These are phyloP conservation scores for Mycena belliarum DNA, from an alignment of 768 basidiomycete genomes.

Conservation along the genomic window DNA sequence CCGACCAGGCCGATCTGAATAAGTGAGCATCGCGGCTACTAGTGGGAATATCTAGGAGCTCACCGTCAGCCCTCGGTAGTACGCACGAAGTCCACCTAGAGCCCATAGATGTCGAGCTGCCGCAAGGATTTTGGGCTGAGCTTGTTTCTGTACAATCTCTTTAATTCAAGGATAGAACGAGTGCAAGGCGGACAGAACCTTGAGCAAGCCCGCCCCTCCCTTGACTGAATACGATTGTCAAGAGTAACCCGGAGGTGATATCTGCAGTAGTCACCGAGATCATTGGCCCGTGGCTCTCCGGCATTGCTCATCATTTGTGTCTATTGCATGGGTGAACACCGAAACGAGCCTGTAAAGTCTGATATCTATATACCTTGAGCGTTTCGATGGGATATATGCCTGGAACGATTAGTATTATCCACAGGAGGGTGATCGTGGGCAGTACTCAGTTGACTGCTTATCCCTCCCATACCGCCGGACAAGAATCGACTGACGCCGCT, in stretches of 20 bases:
- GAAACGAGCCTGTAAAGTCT: constrained; percentile 1
- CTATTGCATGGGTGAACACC: constrained; percentile 34
- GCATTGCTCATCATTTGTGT: constrained; percentile 97
- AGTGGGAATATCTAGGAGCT: constrained; percentile 34
- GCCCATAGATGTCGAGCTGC: constrained; percentile 77
- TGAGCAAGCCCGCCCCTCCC: neutral
- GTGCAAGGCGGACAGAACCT: neutral
- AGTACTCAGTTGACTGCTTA: constrained; percentile 86
- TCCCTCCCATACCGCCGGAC: constrained; percentile 95
- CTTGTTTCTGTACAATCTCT: constrained; percentile 2
- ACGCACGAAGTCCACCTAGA: constrained; percentile 78
- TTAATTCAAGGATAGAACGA: neutral
- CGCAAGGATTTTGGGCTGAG: constrained; percentile 50
- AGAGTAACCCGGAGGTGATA: neutral
- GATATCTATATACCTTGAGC: constrained; percentile 72
- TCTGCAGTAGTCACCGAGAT: constrained; percentile 2
- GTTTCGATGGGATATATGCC: constrained; percentile 98
- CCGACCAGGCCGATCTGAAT: constrained; percentile 88
- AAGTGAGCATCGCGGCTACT: neutral
- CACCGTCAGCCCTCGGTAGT: constrained; percentile 89
- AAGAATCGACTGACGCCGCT: constrained; percentile 92
- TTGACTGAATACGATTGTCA: constrained; percentile 11
- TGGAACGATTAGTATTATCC: constrained; percentile 33
- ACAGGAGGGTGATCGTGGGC: constrained; percentile 28
- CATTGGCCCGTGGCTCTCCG: constrained; percentile 37